A percentile compares a stretch with the other conserved stretches of the same genome.
phyloP scores from a whole-genome alignment of 1,139 yeast genomes.

The Martiniozyma asiatica region DNA sequence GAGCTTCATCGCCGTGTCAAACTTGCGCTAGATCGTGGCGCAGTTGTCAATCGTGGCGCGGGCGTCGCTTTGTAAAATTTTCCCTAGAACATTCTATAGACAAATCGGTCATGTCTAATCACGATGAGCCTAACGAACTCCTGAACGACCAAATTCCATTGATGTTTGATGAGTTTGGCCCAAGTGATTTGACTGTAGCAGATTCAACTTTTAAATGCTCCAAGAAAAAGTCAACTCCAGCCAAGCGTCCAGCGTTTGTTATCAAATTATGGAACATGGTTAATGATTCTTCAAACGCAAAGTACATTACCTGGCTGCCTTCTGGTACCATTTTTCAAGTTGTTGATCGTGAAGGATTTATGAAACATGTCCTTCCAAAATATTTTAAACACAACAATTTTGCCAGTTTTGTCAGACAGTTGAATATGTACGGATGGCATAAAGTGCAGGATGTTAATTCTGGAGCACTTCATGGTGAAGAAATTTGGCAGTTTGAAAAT shows the following conservation, averaged over 20 bases:
- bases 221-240: no score
- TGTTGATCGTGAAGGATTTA: conserved; percentile 73
- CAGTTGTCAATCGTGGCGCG: conserved; percentile 4
- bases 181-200: no score
- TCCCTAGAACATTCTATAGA: no score
- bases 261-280: conserved; percentile 93
- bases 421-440: conserved; percentile 98
- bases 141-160: conserved; percentile 1
- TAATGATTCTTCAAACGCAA: conserved; percentile 58
- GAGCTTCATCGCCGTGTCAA: neutral
- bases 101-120: no score
- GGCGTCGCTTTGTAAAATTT: no score
- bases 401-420: conserved; percentile 88
- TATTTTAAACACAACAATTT: conserved; percentile 92
- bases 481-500: conserved; percentile 70
- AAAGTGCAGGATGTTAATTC: conserved; percentile 72
- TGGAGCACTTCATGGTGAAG: conserved; percentile 52
- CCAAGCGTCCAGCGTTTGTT: conserved; percentile 80
- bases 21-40: conserved; percentile 1
- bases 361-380: conserved; percentile 72
- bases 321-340: conserved; percentile 84
- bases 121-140: no score
- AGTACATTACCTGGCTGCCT: conserved; percentile 71
- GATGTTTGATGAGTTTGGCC: conserved; percentile 4
- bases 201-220: no score